Base-by-base conservation (phyloP, 306 rosid species). In the Lathyrus sativus region DNA sequence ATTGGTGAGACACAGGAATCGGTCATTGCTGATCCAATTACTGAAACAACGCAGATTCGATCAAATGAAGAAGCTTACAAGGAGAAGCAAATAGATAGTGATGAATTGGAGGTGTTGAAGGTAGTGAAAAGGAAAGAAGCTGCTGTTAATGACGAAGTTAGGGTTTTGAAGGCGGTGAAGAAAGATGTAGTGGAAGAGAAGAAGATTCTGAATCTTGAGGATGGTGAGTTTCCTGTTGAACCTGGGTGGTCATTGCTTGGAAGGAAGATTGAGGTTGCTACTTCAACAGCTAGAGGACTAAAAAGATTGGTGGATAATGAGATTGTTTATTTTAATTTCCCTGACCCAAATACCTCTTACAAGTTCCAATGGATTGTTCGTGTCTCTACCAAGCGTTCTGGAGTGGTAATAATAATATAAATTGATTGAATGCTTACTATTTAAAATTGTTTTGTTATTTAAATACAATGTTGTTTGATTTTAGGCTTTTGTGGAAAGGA, bases 261-360 rank as follows among this genome's bases (percentile, higher is more conserved):
- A 45, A 75, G 96, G 75, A 84, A 82, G 55, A 41, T 84, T 5
- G 87, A 89, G 45, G 44, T 76, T 13, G 96, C 89, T 0, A 57
- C 83, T 80, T 87, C 98, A 0, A 89, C 90, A 4, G 78, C 87
- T 2, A 89, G 63, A 68, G 98, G 96, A 39, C 44, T 66, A 44
- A 78, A 78, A 53, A 85, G 79, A 35, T 69, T 91, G 76, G 84
- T 73, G 22, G 96, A 91, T 74, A 91, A 91, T 54, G 98, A 91
- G 78, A 85, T 91, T 59, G 85, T 91, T 19, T 37, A 82, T 61
- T 89, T 91, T 48, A 56, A 74, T 59, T 86, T 83, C 61, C 80
- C 89, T 45, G 17, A 35, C 3, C 24, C 72, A 1, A 48, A 29
- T 68, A 60, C 71, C 24, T 80, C 69, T 28, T 57, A 9, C n/a